Conservation (phyloP, 1,284 basidiomycete genomes). For the Austropuccinia psidii region DNA sequence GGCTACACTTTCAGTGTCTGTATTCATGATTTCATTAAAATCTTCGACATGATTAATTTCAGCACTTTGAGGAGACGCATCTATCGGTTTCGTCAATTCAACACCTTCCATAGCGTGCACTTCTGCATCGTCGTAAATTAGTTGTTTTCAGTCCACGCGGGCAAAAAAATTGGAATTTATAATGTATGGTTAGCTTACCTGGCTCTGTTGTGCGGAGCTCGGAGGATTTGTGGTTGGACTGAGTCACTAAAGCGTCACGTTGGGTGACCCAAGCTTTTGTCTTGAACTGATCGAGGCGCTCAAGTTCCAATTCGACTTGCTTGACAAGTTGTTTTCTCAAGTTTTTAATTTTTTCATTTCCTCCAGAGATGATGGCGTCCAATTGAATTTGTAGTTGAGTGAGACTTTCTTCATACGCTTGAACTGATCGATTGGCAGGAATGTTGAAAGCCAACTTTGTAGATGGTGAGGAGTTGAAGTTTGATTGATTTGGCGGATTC, state of each 20-base stretch:
- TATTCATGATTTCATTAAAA: slow-evolving; percentile 11
- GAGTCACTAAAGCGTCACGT: background rate
- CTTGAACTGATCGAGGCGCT: slow-evolving; percentile 27
- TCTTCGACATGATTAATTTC: too few species aligned
- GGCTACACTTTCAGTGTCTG: slow-evolving; percentile 10
- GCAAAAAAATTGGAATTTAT: too few species aligned
- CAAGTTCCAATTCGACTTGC: slow-evolving; percentile 27
- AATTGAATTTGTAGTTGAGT: slow-evolving; percentile 25
- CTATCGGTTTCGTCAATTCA: background rate
- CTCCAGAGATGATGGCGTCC: slow-evolving; percentile 28
- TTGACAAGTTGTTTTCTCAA: slow-evolving; percentile 24
- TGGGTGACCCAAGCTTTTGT: slow-evolving; percentile 25
- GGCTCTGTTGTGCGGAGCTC: too few species aligned
- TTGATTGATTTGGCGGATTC: background rate
- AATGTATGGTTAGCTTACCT: too few species aligned
- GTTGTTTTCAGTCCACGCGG: too few species aligned
- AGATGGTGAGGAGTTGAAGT: background rate
- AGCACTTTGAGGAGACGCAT: background rate
- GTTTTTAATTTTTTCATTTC: slow-evolving; percentile 22
- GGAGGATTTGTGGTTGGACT: too few species aligned
- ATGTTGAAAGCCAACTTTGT: slow-evolving; percentile 27
- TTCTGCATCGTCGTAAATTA: too few species aligned
- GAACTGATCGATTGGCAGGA: slow-evolving; percentile 10
- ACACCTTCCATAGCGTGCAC: background rate
- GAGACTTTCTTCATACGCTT: slow-evolving; percentile 23